Conservation (phyloP, 345 rosid genomes). For the Sonneratia alba region DNA sequence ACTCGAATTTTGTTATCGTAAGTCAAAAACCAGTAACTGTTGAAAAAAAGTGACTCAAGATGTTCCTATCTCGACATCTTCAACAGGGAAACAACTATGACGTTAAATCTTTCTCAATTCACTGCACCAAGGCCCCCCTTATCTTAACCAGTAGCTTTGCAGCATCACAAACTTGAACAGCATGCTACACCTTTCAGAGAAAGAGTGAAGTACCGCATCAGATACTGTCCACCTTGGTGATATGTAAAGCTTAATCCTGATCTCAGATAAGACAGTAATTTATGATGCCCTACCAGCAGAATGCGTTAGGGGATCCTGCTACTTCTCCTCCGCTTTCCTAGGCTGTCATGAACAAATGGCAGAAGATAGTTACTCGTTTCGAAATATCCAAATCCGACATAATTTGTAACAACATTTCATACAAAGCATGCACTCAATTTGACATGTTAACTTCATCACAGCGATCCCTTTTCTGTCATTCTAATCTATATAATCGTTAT, state of each 20-base stretch:
- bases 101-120: background rate
- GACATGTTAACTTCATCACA: no score
- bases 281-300: background rate
- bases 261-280: background rate
- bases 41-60: background rate
- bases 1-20: slow-evolving; percentile 8
- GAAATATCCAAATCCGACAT: background rate
- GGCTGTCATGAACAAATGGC: slow-evolving; percentile 30
- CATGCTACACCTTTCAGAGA: background rate
- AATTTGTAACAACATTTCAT: background rate
- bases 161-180: background rate
- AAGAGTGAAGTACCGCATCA: background rate
- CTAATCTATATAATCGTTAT: no score
- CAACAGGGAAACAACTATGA: background rate
- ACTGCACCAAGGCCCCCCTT: background rate
- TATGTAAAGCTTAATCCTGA: background rate
- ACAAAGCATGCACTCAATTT: no score
- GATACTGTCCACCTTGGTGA: background rate
- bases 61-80: background rate
- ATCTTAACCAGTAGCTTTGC: background rate
- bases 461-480: no score
- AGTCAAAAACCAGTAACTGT: background rate
- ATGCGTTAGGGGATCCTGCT: slow-evolving; percentile 11
- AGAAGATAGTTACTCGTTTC: background rate
- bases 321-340: slow-evolving; percentile 75